phyloP scores from a whole-genome alignment of 2,329 filamentous ascomycete genomes.

The Colletotrichum lindemuthianum region DNA sequence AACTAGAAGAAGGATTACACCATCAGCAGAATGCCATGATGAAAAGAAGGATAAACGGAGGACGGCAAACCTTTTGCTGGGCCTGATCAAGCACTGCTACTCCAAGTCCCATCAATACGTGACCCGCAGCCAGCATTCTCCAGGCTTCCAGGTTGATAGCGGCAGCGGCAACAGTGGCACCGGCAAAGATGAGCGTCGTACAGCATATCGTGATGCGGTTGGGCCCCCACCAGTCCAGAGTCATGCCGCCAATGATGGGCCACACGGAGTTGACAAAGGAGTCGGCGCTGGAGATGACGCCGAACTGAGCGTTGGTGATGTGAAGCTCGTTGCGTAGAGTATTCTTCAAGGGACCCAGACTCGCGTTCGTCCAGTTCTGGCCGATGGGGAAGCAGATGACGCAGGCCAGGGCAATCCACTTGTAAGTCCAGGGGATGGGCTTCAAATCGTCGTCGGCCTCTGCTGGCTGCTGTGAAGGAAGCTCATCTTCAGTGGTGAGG shows the following conservation, averaged over 20 bases:
- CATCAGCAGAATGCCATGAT: not conserved
- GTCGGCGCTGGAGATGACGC: slow-evolving; percentile 40
- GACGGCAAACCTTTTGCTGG: slow-evolving; percentile 36
- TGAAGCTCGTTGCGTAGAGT: slow-evolving; percentile 38
- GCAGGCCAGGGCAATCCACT: slow-evolving; percentile 39
- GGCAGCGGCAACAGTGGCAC: slow-evolving; percentile 37
- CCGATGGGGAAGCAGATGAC: slow-evolving; percentile 39
- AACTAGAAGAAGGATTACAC: slow-evolving; percentile 28
- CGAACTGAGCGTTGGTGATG: slow-evolving; percentile 40
- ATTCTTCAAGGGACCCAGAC: slow-evolving; percentile 39
- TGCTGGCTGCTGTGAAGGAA: not conserved
- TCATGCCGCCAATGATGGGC: slow-evolving; percentile 38
- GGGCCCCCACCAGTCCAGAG: slow-evolving; percentile 40
- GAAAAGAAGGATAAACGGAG: not conserved
- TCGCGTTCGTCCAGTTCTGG: slow-evolving; percentile 37
- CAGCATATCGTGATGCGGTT: slow-evolving; percentile 39
- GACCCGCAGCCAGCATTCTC: slow-evolving; percentile 37
- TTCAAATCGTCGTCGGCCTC: not conserved
- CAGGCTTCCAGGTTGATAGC: slow-evolving; percentile 36
- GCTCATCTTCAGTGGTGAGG: not conserved
- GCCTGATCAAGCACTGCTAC: slow-evolving; percentile 39
- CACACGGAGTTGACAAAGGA: slow-evolving; percentile 40
- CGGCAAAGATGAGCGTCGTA: slow-evolving; percentile 37
- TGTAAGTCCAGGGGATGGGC: slow-evolving; percentile 38
- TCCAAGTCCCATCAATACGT: slow-evolving; percentile 39